phyloP scores from a whole-genome alignment of 2,329 filamentous ascomycete genomes.

The Westerdykella sp. region DNA sequence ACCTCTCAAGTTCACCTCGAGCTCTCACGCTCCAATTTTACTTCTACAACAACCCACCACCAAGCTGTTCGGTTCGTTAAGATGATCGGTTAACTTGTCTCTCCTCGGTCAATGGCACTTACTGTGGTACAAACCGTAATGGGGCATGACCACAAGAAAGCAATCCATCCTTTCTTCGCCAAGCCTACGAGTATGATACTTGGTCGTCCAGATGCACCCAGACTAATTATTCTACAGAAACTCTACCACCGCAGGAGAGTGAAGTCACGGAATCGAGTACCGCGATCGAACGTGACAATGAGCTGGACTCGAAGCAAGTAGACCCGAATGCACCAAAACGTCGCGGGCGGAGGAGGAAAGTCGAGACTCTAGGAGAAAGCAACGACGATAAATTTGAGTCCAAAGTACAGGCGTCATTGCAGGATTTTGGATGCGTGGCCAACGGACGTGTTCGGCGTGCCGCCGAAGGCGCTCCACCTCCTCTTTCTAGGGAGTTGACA shows the following conservation, averaged over 20 bases:
- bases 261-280: slow-evolving; percentile 4
- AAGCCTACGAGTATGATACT: slow-evolving; percentile 15
- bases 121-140: slow-evolving; percentile 33
- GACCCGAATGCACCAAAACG: slow-evolving; percentile 10
- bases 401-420: slow-evolving; percentile 24
- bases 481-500: too few relatives aligned
- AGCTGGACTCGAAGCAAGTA: slow-evolving; percentile 14
- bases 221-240: slow-evolving; percentile 9
- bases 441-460: slow-evolving; percentile 1
- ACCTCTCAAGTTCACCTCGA: not conserved
- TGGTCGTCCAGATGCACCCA: too few relatives aligned
- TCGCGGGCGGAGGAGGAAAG: slow-evolving; percentile 20
- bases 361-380: slow-evolving; percentile 12
- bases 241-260: slow-evolving; percentile 6
- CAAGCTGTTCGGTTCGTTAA: not conserved
- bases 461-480: too few relatives aligned
- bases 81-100: not conserved
- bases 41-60: not conserved
- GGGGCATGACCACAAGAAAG: slow-evolving; percentile 31
- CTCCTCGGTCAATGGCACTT: slow-evolving; percentile 31
- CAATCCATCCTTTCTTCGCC: slow-evolving; percentile 37
- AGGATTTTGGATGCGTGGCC: slow-evolving; percentile 18
- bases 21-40: not conserved
- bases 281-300: slow-evolving; percentile 13
- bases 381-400: slow-evolving; percentile 1